These are phyloP conservation scores for Fermentozyma sake DNA, from an alignment of 1,139 yeast species.

Conservation along the genomic window DNA sequence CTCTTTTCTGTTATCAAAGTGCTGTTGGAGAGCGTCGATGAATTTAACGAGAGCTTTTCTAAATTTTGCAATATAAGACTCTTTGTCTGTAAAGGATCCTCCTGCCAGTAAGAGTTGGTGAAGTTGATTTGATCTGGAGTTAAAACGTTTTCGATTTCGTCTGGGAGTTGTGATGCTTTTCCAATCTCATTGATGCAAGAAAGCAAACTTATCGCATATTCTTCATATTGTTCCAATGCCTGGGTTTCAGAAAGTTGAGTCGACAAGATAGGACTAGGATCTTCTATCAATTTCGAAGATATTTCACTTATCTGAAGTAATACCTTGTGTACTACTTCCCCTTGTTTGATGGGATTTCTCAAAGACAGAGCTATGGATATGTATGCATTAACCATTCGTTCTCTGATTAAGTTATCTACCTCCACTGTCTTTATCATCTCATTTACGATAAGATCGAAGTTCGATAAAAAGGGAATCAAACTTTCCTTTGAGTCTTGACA, in stretches of 20 bases:
- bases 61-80: slow-evolving; percentile 36
- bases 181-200: slow-evolving; percentile 65
- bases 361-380: slow-evolving; percentile 57
- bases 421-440: slow-evolving; percentile 46
- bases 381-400: slow-evolving; percentile 56
- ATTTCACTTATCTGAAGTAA: slow-evolving; percentile 19
- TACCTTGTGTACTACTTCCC: slow-evolving; percentile 16
- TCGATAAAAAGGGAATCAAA: slow-evolving; percentile 44
- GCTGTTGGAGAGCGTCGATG: slow-evolving; percentile 27
- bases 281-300: slow-evolving; percentile 11
- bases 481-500: slow-evolving; percentile 57
- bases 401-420: slow-evolving; percentile 51
- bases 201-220: slow-evolving; percentile 51
- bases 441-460: slow-evolving; percentile 48
- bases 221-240: slow-evolving; percentile 18
- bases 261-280: slow-evolving; percentile 2
- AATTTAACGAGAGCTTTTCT: slow-evolving; percentile 38
- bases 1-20: slow-evolving; percentile 51
- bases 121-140: slow-evolving; percentile 20
- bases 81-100: slow-evolving; percentile 43
- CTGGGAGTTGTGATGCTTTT: slow-evolving; percentile 59
- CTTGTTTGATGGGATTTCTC: slow-evolving; percentile 34
- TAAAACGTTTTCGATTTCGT: slow-evolving; percentile 44
- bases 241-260: slow-evolving; percentile 1
- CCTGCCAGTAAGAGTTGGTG: slow-evolving; percentile 27